phyloP scores from a whole-genome alignment of 2,329 filamentous ascomycete genomes.

The Acrodontium crateriforme region DNA sequence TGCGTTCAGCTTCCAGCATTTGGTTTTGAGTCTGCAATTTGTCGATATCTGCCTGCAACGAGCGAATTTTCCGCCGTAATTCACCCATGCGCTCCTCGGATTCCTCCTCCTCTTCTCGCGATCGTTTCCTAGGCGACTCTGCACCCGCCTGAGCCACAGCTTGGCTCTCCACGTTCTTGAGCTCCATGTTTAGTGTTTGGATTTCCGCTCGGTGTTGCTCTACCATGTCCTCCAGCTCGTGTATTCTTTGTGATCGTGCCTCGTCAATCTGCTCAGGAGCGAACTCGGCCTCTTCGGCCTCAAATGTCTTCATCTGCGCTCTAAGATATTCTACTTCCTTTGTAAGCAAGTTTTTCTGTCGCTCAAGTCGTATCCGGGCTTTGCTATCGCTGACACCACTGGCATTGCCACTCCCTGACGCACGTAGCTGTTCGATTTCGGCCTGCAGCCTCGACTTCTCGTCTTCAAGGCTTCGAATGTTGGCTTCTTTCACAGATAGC shows the following conservation, averaged over 20 bases:
- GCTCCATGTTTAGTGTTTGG: conserved; percentile 56
- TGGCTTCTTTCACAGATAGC: conserved; percentile 59
- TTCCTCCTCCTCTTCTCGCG: conserved; percentile 33
- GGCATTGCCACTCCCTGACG: conserved; percentile 8
- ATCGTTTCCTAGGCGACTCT: conserved; percentile 33
- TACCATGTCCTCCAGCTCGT: conserved; percentile 71
- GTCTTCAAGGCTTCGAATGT: conserved; percentile 55
- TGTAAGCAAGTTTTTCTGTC: conserved; percentile 69
- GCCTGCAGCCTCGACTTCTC: conserved; percentile 51
- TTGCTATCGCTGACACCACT: conserved; percentile 44
- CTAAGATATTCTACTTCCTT: conserved; percentile 93
- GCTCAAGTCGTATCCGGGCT: conserved; percentile 60
- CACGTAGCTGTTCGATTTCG: conserved; percentile 59
- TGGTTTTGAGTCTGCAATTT: conserved; percentile 55
- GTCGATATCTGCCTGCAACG: conserved; percentile 64
- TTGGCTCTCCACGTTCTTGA: conserved; percentile 48
- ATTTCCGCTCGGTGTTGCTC: conserved; percentile 77
- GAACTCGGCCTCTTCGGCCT: conserved; percentile 78
- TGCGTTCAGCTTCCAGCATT: conserved; percentile 61
- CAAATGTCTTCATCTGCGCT: conserved; percentile 74
- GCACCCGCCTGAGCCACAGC: conserved; percentile 43
- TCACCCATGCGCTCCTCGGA: conserved; percentile 64
- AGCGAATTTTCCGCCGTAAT: conserved; percentile 74
- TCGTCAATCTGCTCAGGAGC: conserved; percentile 67
- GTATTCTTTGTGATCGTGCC: conserved; percentile 57